These are phyloP conservation scores for Suhomyces xylopsoci DNA, from an alignment of 805 yeast species.

Conservation along the genomic window DNA sequence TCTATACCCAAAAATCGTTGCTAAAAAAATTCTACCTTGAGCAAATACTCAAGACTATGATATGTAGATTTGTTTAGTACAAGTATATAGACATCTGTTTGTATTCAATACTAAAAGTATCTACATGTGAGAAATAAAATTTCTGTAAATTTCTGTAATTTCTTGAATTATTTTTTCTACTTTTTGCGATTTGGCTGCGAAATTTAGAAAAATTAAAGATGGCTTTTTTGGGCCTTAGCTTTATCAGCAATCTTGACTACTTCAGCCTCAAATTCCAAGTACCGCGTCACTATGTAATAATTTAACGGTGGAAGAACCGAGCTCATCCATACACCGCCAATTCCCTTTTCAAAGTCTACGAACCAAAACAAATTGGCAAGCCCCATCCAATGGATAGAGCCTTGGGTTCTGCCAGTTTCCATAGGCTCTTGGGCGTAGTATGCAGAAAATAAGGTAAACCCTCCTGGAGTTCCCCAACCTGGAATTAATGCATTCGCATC, in stretches of 20 bases:
- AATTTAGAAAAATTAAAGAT: background rate
- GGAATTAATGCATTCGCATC: conserved; percentile 29
- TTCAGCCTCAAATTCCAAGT: conserved; percentile 22
- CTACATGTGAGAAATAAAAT: background rate
- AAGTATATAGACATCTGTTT: background rate
- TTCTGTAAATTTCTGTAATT: too few relatives aligned
- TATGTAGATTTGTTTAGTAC: background rate
- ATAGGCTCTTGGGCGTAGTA: background rate
- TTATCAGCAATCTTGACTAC: conserved; percentile 3
- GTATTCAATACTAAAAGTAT: background rate
- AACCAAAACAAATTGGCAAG: conserved; percentile 39
- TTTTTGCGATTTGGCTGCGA: background rate
- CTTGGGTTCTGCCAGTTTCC: conserved; percentile 33
- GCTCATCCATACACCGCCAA: conserved; percentile 40
- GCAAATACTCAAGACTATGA: background rate
- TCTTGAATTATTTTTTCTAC: too few relatives aligned
- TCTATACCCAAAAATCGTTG: background rate
- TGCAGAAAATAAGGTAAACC: conserved; percentile 12
- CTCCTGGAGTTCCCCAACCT: conserved; percentile 31
- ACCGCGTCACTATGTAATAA: conserved; percentile 13
- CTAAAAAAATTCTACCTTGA: background rate
- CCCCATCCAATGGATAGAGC: conserved; percentile 39
- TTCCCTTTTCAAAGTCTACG: conserved; percentile 35
- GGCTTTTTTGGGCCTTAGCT: background rate
- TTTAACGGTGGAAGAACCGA: conserved; percentile 37